Evolutionary conservation across 2,329 filamentous ascomycete genomes (phyloP).

Genomic region (Triangularia setosa): DNA sequence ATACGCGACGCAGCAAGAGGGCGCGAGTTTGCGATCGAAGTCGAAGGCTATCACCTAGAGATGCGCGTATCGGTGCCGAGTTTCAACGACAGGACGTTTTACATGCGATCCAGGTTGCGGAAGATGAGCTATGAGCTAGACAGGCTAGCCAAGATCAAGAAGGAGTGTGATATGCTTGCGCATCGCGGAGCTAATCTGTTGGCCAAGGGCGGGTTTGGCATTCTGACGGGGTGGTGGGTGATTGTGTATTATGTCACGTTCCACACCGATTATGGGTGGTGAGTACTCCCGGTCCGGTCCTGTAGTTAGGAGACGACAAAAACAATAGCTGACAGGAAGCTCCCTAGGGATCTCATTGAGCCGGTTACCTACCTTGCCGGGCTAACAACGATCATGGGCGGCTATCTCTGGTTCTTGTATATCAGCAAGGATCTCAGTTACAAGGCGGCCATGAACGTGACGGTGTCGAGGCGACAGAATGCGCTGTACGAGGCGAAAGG

Average conservation of each 20-base stretch:
- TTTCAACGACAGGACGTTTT: conserved; percentile 88
- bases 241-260: conserved; percentile 71
- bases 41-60: conserved; percentile 63
- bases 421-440: conserved; percentile 88
- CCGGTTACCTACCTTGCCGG: conserved; percentile 86
- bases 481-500: conserved; percentile 71
- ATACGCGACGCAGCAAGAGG: conserved; percentile 84
- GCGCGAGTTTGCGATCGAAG: conserved; percentile 77
- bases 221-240: conserved; percentile 75
- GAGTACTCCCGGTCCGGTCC: neutral
- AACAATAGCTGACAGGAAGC: neutral
- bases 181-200: conserved; percentile 74
- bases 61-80: conserved; percentile 79
- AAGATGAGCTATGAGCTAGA: conserved; percentile 68
- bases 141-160: conserved; percentile 68
- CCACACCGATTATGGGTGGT: conserved; percentile 75
- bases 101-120: conserved; percentile 71
- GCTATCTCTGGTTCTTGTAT: conserved; percentile 91
- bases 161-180: conserved; percentile 74
- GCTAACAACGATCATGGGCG: conserved; percentile 80
- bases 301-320: neutral
- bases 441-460: conserved; percentile 80
- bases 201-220: conserved; percentile 73
- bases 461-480: conserved; percentile 72
- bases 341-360: conserved; percentile 69